Base-by-base conservation (phyloP, 2,329 filamentous ascomycete genomes). In the Fusarium nodosum region DNA sequence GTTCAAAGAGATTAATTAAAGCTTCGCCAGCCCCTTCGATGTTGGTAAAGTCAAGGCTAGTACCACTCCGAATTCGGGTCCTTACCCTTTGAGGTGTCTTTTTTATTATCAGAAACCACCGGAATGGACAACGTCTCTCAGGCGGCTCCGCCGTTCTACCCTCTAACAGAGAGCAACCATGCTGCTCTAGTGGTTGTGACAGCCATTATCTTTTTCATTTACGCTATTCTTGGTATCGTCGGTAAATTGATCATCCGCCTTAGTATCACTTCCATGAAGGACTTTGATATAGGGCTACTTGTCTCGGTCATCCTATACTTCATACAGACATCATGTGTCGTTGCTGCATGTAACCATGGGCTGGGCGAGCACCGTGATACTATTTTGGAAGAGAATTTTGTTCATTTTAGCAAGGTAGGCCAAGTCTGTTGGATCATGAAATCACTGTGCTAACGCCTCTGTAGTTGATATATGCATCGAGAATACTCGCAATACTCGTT, bases 201-300 rank as follows among this genome's bases (percentile, higher is more conserved):
- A 0, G 62, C 72, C 0, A 33, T 74, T 4, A 53, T 72, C 20
- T 74, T 74, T 44, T 55, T 71, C 7, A 59, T 71, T 18, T 74
- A 74, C 26, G 68, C 72, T 9, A 20, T 74, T 11, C 45, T 74
- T 2, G 72, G 67, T 3, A 69, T 71, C 2, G 9, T 72, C 7
- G 64, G 62, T 1, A 74, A 74, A 46, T 18, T 74, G 12, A 58
- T 74, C 16, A 74, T 74, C 22, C 72, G 72, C 9, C 39, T 74
- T 26, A 74, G 74, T 22, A 68, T 74, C 7, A 71, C 69, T 15
- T 74, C 72, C 3, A 56, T 74, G 51, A 60, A 67, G 34, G 72
- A 72, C 9, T 74, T 66, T 26, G 72, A 74, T 39, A 20, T 64
- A 4, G 52, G 58, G 0, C 7, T 74, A 5, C 12, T 74, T 3